These are phyloP conservation scores for Thuja plicata DNA, from an alignment of 83 land plant species.

Conservation along the genomic window DNA sequence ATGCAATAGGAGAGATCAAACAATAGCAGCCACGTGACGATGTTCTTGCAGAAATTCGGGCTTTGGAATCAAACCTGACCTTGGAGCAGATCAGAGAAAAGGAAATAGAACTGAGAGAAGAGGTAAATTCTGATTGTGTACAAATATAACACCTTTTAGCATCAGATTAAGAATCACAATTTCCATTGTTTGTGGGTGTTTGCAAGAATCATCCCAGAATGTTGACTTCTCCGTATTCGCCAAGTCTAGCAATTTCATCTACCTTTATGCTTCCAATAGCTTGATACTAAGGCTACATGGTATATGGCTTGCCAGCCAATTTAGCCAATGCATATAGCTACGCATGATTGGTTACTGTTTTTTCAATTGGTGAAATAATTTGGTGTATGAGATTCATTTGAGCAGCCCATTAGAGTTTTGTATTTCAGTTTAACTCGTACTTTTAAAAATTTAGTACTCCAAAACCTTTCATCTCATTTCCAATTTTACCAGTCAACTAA, in stretches of 20 bases:
- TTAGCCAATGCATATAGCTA: background rate
- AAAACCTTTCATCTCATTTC: background rate
- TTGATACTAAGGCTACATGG: background rate
- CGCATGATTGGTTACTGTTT: background rate
- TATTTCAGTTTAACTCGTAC: background rate
- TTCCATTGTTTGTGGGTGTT: slow-evolving; percentile 2
- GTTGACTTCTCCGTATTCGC: background rate
- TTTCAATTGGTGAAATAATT: background rate
- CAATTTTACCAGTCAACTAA: background rate
- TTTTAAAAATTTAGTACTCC: background rate
- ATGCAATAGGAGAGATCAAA: background rate
- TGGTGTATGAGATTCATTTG: background rate
- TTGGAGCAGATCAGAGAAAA: slow-evolving; percentile 65
- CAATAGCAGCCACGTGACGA: background rate
- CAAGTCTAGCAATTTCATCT: background rate
- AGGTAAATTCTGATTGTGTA: slow-evolving; percentile 32
- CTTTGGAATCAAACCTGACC: slow-evolving; percentile 73
- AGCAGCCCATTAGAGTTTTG: background rate
- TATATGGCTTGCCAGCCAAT: background rate
- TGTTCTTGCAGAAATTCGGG: slow-evolving; percentile 65
- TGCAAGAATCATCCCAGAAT: background rate
- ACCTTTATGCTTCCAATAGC: background rate
- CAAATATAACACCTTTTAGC: background rate
- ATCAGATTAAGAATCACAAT: background rate
- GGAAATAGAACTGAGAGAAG: slow-evolving; percentile 44